Base-by-base conservation (phyloP, 1,284 basidiomycete species). In the Abortiporus biennis region DNA sequence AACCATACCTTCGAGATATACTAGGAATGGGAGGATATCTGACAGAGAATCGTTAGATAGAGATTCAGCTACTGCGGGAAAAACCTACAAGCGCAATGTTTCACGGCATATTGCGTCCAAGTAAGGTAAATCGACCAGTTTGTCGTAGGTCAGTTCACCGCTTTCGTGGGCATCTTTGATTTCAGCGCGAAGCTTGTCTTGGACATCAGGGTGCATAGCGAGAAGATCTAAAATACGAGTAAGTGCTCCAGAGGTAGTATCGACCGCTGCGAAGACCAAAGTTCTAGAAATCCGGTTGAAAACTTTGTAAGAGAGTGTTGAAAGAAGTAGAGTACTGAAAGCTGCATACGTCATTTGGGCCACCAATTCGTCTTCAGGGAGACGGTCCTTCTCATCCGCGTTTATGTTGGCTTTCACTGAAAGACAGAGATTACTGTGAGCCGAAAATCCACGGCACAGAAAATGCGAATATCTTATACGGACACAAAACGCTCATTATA, bases 361-460 rank as follows among this genome's bases (percentile, higher is more conserved):
- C 2, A 57, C 35, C 1, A 59, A 24, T 42, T 60, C 58, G 6
- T 50, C 44, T 8, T 54, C 51, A 2, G 43, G 40, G 6, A 54
- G 46, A 4, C 39, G 30, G 19, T 54, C 53, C 11, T 50, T 49
- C 13, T 50, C 48, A 2, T 48, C 43, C 4, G 59, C 54, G 4
- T 44, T 31, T 43, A 49, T 48, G 35, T 60, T 60, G 19, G 54
- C 60, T 25, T 44, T 51, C 2, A 62, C 59, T 51, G 48, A 9
- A 31, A 6, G 20, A 35, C 9, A 19, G 8, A 19, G 33, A 9
- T 9, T 35, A 11, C 9, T 8, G 12, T 8, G 17, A 35, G 27
- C 9, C 27, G 27, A n/a, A n/a, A n/a, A n/a, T n/a, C n/a, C n/a
- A n/a, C n/a, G n/a, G n/a, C n/a, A n/a, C n/a, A n/a, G n/a, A n/a